phyloP scores from a whole-genome alignment of 257 asterid genomes.

The Nemophila menziesii region DNA sequence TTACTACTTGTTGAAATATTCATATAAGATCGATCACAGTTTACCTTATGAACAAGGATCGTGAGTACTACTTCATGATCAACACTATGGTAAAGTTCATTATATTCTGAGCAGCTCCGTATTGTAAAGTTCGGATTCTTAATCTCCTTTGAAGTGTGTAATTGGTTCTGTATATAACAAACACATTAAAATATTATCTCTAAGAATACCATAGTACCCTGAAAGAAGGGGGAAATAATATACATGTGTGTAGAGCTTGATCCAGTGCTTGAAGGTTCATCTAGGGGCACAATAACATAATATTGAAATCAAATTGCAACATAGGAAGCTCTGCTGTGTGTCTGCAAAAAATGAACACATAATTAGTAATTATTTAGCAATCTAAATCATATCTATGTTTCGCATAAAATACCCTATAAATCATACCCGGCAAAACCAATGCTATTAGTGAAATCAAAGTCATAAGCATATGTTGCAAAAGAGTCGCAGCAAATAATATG shows the following conservation, averaged over 20 bases:
- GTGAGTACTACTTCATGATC: constrained; percentile 91
- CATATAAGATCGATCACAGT: background rate
- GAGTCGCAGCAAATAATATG: constrained; percentile 94
- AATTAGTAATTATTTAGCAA: background rate
- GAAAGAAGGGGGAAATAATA: too few species aligned
- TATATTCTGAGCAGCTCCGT: constrained; percentile 61
- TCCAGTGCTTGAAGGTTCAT: constrained; percentile 40
- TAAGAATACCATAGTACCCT: too few species aligned
- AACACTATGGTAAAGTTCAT: constrained; percentile 75
- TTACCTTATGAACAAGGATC: constrained; percentile 89
- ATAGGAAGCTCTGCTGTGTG: constrained; percentile 80
- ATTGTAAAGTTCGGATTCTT: constrained; percentile 82
- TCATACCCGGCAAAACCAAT: constrained; percentile 79
- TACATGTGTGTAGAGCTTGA: constrained; percentile 57
- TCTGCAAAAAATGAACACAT: constrained; percentile 32
- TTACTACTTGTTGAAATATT: too few species aligned
- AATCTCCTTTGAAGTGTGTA: constrained; percentile 82
- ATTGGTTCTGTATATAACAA: constrained; percentile 42
- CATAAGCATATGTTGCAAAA: constrained; percentile 92
- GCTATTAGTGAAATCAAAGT: constrained; percentile 68
- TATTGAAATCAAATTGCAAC: constrained; percentile 92
- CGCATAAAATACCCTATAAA: too few species aligned
- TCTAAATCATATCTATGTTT: too few species aligned
- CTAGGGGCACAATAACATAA: constrained; percentile 80
- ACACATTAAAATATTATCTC: constrained; percentile 1